Conservation (phyloP, 768 basidiomycete species). For the Termitomyces eurrhizus region DNA sequence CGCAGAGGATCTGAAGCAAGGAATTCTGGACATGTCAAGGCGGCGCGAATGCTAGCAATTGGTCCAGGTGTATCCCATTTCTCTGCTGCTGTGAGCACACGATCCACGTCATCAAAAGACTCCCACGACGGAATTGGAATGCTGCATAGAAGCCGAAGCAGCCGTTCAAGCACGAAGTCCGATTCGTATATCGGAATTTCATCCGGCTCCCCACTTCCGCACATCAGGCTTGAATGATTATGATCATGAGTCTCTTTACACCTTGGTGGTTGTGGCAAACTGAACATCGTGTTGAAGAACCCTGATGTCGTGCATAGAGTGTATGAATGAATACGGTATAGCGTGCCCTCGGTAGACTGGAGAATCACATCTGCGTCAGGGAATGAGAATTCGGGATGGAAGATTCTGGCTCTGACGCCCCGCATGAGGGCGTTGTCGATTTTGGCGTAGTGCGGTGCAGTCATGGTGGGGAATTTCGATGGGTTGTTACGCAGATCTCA, state of each 20-base stretch:
- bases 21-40: constrained; percentile 44
- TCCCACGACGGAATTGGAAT: constrained; percentile 44
- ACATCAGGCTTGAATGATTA: neutral
- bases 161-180: constrained; percentile 44
- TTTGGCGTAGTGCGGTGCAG: constrained; percentile 16
- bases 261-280: constrained; percentile 42
- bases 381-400: constrained; percentile 30
- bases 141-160: constrained; percentile 57
- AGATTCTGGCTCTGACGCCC: constrained; percentile 12
- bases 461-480: constrained; percentile 14
- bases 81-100: constrained; percentile 56
- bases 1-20: constrained; percentile 42
- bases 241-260: constrained; percentile 7
- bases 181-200: constrained; percentile 37
- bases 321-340: constrained; percentile 53
- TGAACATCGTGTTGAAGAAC: constrained; percentile 59
- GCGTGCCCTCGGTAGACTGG: constrained; percentile 41
- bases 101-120: constrained; percentile 49
- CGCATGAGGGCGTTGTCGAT: constrained; percentile 4
- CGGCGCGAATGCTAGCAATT: constrained; percentile 49
- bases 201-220: constrained; percentile 12
- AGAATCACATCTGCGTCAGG: constrained; percentile 33
- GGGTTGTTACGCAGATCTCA: constrained; percentile 7
- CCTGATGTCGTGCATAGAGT: constrained; percentile 57
- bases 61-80: constrained; percentile 71